Conservation (phyloP, 2,329 filamentous ascomycete genomes). For the Talaromyces funiculosus region DNA sequence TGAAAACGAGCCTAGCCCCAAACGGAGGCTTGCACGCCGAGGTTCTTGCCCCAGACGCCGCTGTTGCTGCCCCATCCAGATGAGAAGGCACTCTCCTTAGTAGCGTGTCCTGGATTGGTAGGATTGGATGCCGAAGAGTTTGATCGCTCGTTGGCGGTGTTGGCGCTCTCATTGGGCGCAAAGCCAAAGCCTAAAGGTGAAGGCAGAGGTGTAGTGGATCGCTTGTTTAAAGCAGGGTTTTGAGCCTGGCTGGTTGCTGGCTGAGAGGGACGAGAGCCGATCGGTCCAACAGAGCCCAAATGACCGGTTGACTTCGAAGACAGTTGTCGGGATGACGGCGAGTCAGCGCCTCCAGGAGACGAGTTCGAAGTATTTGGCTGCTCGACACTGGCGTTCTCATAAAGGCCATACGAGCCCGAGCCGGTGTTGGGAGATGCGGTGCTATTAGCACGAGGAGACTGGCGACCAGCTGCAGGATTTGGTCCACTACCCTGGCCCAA, state of each 20-base stretch:
- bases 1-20: slow-evolving; percentile 62
- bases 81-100: slow-evolving; percentile 38
- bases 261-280: slow-evolving; percentile 77
- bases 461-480: slow-evolving; percentile 37
- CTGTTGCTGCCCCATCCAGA: slow-evolving; percentile 74
- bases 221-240: slow-evolving; percentile 65
- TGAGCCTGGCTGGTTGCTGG: slow-evolving; percentile 43
- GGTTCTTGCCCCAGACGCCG: slow-evolving; percentile 79
- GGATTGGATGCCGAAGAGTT: slow-evolving; percentile 58
- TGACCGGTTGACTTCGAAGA: slow-evolving; percentile 49
- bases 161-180: slow-evolving; percentile 47
- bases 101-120: slow-evolving; percentile 39
- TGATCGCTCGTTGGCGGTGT: slow-evolving; percentile 45
- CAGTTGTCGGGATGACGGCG: slow-evolving; percentile 64
- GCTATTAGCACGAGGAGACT: slow-evolving; percentile 63
- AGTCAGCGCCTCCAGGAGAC: slow-evolving; percentile 67
- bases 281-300: slow-evolving; percentile 71
- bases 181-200: slow-evolving; percentile 78
- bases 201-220: slow-evolving; percentile 83
- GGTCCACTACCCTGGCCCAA: slow-evolving; percentile 42
- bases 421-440: slow-evolving; percentile 64
- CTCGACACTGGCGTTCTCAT: slow-evolving; percentile 53
- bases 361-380: slow-evolving; percentile 76
- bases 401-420: slow-evolving; percentile 50
- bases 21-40: slow-evolving; percentile 85